phyloP scores from a whole-genome alignment of 208 protist genomes.

The Acanthamoeba triangularis region DNA sequence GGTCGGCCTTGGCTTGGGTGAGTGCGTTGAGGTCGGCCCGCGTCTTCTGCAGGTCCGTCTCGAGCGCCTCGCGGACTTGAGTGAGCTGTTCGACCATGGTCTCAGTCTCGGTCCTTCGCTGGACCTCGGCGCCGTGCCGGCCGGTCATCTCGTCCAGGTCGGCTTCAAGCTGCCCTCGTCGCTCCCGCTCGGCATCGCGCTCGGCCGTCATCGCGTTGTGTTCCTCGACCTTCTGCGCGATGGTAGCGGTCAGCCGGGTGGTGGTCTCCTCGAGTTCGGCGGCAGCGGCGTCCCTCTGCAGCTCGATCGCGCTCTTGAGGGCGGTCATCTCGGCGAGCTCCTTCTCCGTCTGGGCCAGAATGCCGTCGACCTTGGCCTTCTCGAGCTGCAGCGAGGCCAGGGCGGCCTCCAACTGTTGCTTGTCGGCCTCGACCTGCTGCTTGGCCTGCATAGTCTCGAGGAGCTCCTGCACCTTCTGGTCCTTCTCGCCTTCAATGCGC shows the following conservation, averaged over 20 bases:
- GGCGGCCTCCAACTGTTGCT: not conserved
- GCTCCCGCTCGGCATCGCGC: not conserved
- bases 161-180: not conserved
- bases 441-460: not conserved
- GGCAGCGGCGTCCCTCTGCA: not conserved
- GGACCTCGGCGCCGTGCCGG: not conserved
- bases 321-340: not conserved
- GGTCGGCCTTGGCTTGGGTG: not conserved
- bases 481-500: not conserved
- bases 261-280: slow-evolving; percentile 21
- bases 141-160: not conserved
- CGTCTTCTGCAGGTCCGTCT: not conserved
- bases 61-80: not conserved
- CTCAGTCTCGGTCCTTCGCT: not conserved
- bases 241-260: not conserved
- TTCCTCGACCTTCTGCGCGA: not conserved
- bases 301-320: not conserved
- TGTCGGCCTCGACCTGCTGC: not conserved
- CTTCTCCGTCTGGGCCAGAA: not conserved
- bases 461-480: not conserved
- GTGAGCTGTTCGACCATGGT: not conserved
- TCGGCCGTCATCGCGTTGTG: not conserved
- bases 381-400: not conserved
- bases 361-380: slow-evolving; percentile 5
- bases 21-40: not conserved